Percentiles rank a stretch among this genome's conserved stretches.
Conservation (phyloP, 148 eudicot genomes). For the Suaeda aralocaspica region DNA sequence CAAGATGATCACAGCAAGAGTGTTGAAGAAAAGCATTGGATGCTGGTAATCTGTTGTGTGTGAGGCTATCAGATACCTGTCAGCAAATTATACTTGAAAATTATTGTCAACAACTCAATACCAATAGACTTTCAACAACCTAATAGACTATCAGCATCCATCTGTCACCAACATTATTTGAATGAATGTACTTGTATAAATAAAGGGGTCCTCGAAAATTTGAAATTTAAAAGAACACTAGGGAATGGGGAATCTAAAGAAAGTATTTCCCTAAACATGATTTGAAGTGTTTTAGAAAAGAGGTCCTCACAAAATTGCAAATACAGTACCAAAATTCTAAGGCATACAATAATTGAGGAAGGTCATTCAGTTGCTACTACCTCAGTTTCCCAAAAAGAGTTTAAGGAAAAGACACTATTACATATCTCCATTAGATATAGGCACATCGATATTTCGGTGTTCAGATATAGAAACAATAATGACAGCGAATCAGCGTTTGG, state of each 20-base stretch:
- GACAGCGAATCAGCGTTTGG: neutral
- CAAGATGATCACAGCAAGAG: slow-evolving; percentile 64
- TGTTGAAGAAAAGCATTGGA: slow-evolving; percentile 92
- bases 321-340: neutral
- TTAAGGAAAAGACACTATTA: neutral
- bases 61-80: slow-evolving; percentile 91
- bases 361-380: neutral
- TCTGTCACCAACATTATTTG: too few species aligned
- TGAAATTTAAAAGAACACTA: neutral
- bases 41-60: slow-evolving; percentile 92
- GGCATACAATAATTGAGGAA: neutral
- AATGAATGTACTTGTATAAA: neutral
- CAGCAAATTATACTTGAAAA: neutral
- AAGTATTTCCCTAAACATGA: neutral
- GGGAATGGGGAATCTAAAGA: neutral
- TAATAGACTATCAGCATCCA: too few species aligned
- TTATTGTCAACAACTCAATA: too few species aligned
- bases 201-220: neutral
- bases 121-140: too few species aligned
- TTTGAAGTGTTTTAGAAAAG: neutral
- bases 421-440: neutral
- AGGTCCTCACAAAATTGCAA: too few species aligned
- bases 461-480: neutral
- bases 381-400: neutral
- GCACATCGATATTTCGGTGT: neutral